These are phyloP conservation scores for Podospora sp. DNA, from an alignment of 495 filamentous ascomycete genomes.

Conservation along the genomic window DNA sequence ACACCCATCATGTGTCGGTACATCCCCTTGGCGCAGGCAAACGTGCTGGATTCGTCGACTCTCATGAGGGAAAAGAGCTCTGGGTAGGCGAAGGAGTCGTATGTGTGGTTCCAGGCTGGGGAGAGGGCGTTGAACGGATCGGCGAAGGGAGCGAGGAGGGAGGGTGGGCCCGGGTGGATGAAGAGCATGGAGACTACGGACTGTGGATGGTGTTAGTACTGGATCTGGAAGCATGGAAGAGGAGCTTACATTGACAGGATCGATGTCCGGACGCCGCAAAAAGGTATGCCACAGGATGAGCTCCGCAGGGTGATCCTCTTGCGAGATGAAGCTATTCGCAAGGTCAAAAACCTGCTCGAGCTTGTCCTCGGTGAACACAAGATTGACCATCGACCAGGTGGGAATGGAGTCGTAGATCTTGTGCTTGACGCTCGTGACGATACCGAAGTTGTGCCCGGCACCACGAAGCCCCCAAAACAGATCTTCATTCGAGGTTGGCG, in stretches of 20 bases:
- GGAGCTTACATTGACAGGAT: background rate
- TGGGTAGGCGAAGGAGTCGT: background rate
- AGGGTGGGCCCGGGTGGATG: too few species aligned
- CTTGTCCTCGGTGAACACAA: slow-evolving; percentile 48
- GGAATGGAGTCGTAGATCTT: slow-evolving; percentile 47
- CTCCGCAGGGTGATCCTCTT: background rate
- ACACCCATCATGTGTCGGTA: slow-evolving; percentile 42
- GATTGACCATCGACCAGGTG: slow-evolving; percentile 44
- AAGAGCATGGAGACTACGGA: too few species aligned
- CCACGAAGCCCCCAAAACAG: slow-evolving; percentile 59
- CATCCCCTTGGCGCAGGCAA: slow-evolving; percentile 48
- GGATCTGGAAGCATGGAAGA: too few species aligned
- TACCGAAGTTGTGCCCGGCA: slow-evolving; percentile 64
- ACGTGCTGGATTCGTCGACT: slow-evolving; percentile 29
- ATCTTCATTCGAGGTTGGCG: slow-evolving; percentile 39
- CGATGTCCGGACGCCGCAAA: background rate
- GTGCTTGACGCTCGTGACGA: slow-evolving; percentile 50
- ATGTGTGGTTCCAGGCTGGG: too few species aligned
- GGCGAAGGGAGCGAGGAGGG: too few species aligned
- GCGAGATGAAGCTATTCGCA: slow-evolving; percentile 1
- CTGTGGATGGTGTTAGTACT: too few species aligned
- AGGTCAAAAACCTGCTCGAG: slow-evolving; percentile 47
- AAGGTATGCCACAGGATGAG: background rate
- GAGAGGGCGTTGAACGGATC: too few species aligned
- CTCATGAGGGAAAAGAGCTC: slow-evolving; percentile 34